A percentile compares a stretch with the other conserved stretches of the same genome.
Conservation (phyloP, 495 filamentous ascomycete genomes). For the Neurospora sp. region DNA sequence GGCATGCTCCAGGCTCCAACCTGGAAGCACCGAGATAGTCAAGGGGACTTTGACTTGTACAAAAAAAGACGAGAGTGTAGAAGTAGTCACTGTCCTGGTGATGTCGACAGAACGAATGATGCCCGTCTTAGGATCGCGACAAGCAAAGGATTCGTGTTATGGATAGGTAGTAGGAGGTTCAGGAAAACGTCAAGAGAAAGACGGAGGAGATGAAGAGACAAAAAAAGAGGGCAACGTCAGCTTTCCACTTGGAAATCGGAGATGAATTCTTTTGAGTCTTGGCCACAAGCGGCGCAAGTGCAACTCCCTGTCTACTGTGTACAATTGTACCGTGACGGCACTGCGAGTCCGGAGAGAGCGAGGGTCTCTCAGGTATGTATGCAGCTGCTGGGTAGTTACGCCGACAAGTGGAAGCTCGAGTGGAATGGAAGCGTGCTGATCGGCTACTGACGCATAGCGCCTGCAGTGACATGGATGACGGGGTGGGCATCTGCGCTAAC, state of each 20-base stretch:
- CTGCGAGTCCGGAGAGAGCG: neutral
- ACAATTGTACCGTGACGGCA: neutral
- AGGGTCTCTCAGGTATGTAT: neutral
- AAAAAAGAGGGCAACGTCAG: neutral
- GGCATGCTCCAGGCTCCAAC: conserved; percentile 18
- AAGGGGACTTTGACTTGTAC: neutral
- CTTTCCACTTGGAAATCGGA: neutral
- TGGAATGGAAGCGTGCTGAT: neutral
- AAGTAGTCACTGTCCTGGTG: neutral
- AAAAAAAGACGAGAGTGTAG: neutral
- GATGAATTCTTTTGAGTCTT: neutral
- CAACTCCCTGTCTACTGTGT: neutral
- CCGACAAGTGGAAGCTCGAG: neutral
- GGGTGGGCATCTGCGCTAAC: neutral
- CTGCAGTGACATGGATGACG: neutral
- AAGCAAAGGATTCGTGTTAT: neutral
- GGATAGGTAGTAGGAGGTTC: neutral
- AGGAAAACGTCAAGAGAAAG: neutral
- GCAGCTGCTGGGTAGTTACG: neutral
- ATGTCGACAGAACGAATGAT: neutral
- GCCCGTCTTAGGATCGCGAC: neutral
- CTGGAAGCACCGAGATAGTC: conserved; percentile 5
- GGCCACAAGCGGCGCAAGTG: neutral
- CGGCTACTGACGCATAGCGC: neutral
- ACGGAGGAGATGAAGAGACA: neutral